Percentiles rank a stretch among this genome's conserved stretches.
phyloP scores from a whole-genome alignment of 257 asterid species.

The Jasminum sambac region DNA sequence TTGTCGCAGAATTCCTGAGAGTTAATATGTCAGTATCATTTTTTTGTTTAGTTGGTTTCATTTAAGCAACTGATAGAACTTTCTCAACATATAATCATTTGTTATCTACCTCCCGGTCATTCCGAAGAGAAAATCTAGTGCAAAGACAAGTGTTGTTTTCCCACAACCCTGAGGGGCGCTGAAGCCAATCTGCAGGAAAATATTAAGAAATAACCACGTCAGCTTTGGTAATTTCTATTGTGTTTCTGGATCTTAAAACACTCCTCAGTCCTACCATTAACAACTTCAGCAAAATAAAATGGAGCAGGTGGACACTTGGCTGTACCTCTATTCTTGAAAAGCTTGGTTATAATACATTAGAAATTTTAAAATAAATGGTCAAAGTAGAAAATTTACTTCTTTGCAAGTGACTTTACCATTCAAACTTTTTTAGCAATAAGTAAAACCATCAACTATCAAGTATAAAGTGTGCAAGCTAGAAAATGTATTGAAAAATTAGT shows the following conservation, averaged over 20 bases:
- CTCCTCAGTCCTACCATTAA: background rate
- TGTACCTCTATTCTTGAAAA: too few relatives aligned
- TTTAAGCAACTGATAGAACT: conserved; percentile 8
- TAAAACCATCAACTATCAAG: background rate
- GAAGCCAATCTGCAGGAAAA: conserved; percentile 82
- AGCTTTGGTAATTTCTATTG: conserved; percentile 21
- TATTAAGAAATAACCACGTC: conserved; percentile 8
- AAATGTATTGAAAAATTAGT: conserved; percentile 1
- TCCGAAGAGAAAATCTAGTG: conserved; percentile 76
- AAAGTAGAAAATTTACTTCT: background rate
- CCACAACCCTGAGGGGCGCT: conserved; percentile 99
- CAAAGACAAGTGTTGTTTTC: conserved; percentile 93
- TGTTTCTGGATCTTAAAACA: conserved; percentile 4
- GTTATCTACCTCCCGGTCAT: conserved; percentile 83
- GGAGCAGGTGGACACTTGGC: background rate
- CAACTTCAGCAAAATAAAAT: conserved; percentile 4
- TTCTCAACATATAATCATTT: conserved; percentile 41
- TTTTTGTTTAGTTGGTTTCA: conserved; percentile 9
- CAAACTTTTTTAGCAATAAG: background rate
- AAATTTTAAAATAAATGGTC: background rate
- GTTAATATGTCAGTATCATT: conserved; percentile 30
- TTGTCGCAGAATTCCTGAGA: conserved; percentile 84
- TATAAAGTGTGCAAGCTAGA: background rate
- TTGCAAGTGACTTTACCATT: background rate
- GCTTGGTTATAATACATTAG: background rate